These are phyloP conservation scores for Lactifluus piperatus DNA, from an alignment of 768 basidiomycete genomes.

Conservation along the genomic window DNA sequence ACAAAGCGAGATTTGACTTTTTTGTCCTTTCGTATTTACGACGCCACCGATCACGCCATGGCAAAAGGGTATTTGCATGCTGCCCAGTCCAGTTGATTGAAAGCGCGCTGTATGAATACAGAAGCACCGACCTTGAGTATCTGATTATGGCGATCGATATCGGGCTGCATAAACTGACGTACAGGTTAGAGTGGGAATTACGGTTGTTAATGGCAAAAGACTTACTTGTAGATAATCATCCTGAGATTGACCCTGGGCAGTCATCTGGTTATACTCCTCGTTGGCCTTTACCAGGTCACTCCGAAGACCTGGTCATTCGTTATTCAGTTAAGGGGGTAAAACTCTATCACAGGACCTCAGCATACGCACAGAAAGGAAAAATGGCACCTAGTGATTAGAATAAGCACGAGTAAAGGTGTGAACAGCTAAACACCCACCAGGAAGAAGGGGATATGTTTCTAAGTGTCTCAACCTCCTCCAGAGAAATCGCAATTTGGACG, in stretches of 20 bases:
- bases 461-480: not conserved
- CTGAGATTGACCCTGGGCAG: not conserved
- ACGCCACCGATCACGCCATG: not conserved
- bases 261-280: not conserved
- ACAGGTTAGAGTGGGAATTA: not conserved
- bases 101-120: not conserved
- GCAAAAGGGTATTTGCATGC: not conserved
- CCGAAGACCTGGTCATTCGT: constrained; percentile 1
- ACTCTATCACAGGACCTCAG: not conserved
- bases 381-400: not conserved
- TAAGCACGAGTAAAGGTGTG: not conserved
- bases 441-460: not conserved
- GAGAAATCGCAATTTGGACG: not conserved
- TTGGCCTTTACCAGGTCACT: not conserved
- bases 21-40: not conserved
- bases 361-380: not conserved
- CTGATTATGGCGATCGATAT: not conserved
- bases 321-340: not conserved
- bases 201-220: not conserved
- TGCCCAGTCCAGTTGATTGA: not conserved
- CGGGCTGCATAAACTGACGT: not conserved
- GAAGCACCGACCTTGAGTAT: not conserved
- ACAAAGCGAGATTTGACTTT: constrained; percentile 5
- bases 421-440: not conserved
- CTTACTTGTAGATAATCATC: constrained; percentile 1